Percentiles rank a stretch among this genome's conserved stretches.
These are phyloP conservation scores for Ceratocystis albifundus DNA, from an alignment of 2,329 filamentous ascomycete genomes.

Conservation along the genomic window DNA sequence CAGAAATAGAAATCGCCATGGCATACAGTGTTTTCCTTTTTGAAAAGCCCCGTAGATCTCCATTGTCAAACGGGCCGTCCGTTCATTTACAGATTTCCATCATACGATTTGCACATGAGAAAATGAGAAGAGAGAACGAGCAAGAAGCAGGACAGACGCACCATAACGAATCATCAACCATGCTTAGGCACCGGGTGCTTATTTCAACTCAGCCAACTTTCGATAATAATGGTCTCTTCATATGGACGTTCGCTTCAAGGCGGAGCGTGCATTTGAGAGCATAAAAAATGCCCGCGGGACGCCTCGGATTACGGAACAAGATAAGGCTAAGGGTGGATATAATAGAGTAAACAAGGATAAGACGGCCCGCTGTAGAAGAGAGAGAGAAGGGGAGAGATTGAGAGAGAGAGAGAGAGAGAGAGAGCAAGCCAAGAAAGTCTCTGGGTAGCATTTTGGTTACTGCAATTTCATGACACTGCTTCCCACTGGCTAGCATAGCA, in stretches of 20 bases:
- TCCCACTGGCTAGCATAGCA: background rate
- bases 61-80: background rate
- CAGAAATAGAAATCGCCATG: background rate
- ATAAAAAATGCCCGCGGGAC: background rate
- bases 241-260: background rate
- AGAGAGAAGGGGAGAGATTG: background rate
- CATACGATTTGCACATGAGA: background rate
- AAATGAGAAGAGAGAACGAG: background rate
- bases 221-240: background rate
- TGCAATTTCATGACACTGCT: background rate
- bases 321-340: background rate
- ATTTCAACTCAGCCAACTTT: background rate
- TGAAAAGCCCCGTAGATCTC: too few relatives aligned
- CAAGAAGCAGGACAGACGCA: background rate
- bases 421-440: too few relatives aligned
- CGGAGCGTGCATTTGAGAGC: conserved; percentile 2
- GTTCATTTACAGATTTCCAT: background rate
- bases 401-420: too few relatives aligned
- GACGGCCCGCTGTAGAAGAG: background rate
- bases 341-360: background rate
- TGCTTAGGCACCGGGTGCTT: background rate
- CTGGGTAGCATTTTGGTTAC: background rate
- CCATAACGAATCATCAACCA: background rate
- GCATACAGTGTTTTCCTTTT: too few relatives aligned
- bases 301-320: background rate